Evolutionary conservation across 2,329 filamentous ascomycete species (phyloP), one percentile per base, ranked within the genome.

Genomic region (Fonsecaea pedrosoi): DNA sequence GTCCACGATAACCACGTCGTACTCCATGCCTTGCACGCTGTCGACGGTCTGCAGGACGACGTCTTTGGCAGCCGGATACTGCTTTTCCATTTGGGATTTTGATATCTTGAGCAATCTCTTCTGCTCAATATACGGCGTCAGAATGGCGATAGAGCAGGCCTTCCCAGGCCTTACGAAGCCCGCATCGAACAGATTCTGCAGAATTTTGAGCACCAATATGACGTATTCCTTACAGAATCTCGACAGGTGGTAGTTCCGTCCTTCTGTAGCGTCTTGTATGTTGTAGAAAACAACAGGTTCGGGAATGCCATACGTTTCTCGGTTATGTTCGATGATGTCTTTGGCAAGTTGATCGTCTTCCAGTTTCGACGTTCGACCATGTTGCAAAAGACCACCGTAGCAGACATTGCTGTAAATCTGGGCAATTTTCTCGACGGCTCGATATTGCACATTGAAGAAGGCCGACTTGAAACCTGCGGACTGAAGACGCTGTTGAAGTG

Each of bases 361-460:
- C 15, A 64, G 9, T 15, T 32, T 2, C 5, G 62, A 58, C 5
- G 62, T 42, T 10, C 50, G 18, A 34, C 58, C 25, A 30, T 66
- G 25, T 10, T 30, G 21, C 5, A 58, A 50, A 13, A 30, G 59
- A 9, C n/a, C 21, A 5, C 34, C 32, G 30, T 66, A 66, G 32
- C 64, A 66, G 21, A 48, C 60, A 4, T 53, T 38, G 42, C 54
- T 66, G 54, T 63, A 63, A 37, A 66, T 54, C 7, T 30, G 42
- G 34, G 64, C 60, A 55, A 66, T 66, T 15, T 66, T 38, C 13
- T 59, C 53, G 15, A 55, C 54, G 15, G 64, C 64, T 8, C 64
- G 64, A 42, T 66, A 63, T 45, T 63, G 64, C 30, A 35, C 35
- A n/a, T 42, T 60, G 50, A 66, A 66, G 34, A 66, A 66, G 21